Evolutionary conservation across 2,329 filamentous ascomycete genomes (phyloP).

Genomic region (Pseudofabraea citricarpa): DNA sequence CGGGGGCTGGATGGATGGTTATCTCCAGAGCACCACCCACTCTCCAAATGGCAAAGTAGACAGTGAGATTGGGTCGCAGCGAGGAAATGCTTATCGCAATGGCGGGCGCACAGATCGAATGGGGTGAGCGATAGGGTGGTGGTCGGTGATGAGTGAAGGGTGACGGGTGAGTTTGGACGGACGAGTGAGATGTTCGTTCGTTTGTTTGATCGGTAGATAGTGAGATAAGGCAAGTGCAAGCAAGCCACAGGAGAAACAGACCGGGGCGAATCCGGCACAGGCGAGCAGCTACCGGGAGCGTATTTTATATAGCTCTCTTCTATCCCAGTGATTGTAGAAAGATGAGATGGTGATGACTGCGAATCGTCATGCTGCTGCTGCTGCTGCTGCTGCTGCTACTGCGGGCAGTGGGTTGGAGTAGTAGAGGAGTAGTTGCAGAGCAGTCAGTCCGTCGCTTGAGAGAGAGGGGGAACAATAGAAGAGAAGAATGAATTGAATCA

Average conservation of each 20-base stretch:
- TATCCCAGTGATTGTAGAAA: constrained; percentile 23
- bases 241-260: not conserved
- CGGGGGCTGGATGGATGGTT: not conserved
- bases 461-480: not conserved
- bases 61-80: too few relatives aligned
- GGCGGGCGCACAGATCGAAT: too few relatives aligned
- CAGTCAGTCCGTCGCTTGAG: not conserved
- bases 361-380: constrained; percentile 18
- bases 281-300: not conserved
- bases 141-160: not conserved
- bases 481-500: not conserved
- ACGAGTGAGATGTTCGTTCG: not conserved
- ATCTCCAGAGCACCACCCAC: too few relatives aligned
- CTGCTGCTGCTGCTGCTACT: constrained; percentile 1
- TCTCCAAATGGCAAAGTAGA: too few relatives aligned
- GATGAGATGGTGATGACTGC: constrained; percentile 22
- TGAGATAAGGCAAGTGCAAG: not conserved
- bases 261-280: not conserved
- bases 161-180: not conserved
- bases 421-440: not conserved
- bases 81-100: too few relatives aligned
- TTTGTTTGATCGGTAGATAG: not conserved
- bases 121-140: too few relatives aligned
- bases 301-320: not conserved
- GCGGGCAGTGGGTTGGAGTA: not conserved